These are phyloP conservation scores for Orbilia brochopaga DNA, from an alignment of 2,329 filamentous ascomycete genomes.

Conservation along the genomic window DNA sequence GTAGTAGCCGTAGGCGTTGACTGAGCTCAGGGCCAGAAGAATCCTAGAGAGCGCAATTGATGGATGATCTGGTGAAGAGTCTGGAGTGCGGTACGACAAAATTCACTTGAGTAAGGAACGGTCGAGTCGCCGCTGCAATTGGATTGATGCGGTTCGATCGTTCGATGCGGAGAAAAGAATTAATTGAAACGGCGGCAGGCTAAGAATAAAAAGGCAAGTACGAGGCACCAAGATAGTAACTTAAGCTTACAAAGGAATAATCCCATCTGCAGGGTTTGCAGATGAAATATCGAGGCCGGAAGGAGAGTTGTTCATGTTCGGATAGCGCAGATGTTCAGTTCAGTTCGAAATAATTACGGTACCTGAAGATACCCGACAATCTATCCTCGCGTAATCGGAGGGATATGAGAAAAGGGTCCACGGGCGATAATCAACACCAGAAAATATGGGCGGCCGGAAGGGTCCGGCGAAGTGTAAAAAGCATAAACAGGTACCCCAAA, in stretches of 20 bases:
- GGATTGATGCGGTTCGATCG: too few species aligned
- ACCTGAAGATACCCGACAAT: constrained; percentile 42
- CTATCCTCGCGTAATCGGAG: constrained; percentile 42
- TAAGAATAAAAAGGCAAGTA: not conserved
- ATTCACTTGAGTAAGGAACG: too few species aligned
- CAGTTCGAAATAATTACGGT: constrained; percentile 18
- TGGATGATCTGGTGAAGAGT: too few species aligned
- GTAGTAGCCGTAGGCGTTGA: too few species aligned
- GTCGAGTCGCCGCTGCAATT: too few species aligned
- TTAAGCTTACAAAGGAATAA: not conserved
- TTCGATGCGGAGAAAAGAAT: not conserved
- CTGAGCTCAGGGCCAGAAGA: too few species aligned
- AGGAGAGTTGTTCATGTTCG: constrained; percentile 37
- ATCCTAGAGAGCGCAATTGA: too few species aligned
- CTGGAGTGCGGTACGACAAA: too few species aligned
- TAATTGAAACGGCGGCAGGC: not conserved
- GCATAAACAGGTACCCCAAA: constrained; percentile 10
- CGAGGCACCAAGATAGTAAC: too few species aligned
- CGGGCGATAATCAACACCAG: constrained; percentile 2
- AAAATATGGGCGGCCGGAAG: not conserved
- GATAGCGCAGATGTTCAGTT: constrained; percentile 4
- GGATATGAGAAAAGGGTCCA: constrained; percentile 21
- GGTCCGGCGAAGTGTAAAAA: constrained; percentile 11
- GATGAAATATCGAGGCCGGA: constrained; percentile 39
- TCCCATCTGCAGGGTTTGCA: constrained; percentile 35